A percentile compares a stretch with the other conserved stretches of the same genome.
Evolutionary conservation across 495 filamentous ascomycete species (phyloP).

Genomic region (Stereocaulon alpinum): DNA sequence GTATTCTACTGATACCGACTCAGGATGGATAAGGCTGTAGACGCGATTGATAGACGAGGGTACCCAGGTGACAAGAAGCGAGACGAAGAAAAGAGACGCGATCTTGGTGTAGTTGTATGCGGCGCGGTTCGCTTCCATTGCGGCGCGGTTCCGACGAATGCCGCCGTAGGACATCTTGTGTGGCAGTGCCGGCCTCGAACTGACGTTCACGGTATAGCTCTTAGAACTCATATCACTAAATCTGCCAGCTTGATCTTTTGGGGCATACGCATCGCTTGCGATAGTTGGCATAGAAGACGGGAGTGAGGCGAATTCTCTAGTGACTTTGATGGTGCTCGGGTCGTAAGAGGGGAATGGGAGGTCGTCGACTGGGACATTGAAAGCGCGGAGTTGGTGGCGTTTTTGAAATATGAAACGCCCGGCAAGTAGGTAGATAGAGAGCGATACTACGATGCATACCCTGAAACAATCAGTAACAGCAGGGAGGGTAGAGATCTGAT

Average conservation of each 20-base stretch:
- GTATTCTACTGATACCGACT: constrained; percentile 45
- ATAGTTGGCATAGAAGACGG: not conserved
- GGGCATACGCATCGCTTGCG: not conserved
- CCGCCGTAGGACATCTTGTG: not conserved
- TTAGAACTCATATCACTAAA: not conserved
- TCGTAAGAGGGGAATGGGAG: not conserved
- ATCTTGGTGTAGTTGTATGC: constrained; percentile 76
- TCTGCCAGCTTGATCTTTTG: not conserved
- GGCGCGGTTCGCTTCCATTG: constrained; percentile 26
- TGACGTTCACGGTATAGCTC: constrained; percentile 2
- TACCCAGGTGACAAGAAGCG: constrained; percentile 73
- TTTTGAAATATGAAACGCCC: constrained; percentile 59
- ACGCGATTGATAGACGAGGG: constrained; percentile 73
- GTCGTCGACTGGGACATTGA: constrained; percentile 14
- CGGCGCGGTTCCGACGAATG: constrained; percentile 20
- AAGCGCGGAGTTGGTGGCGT: constrained; percentile 35
- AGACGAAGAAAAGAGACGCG: constrained; percentile 72
- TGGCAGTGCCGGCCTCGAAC: not conserved
- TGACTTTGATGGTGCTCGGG: constrained; percentile 4
- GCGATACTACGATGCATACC: constrained; percentile 55
- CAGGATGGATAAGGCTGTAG: constrained; percentile 51
- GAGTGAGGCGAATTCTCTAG: constrained; percentile 1
- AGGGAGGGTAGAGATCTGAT: not conserved
- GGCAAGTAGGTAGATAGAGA: constrained; percentile 63
- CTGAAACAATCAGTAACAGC: constrained; percentile 16